These are phyloP conservation scores for Ophiostoma ulmi DNA, from an alignment of 2,329 filamentous ascomycete species.

Conservation along the genomic window DNA sequence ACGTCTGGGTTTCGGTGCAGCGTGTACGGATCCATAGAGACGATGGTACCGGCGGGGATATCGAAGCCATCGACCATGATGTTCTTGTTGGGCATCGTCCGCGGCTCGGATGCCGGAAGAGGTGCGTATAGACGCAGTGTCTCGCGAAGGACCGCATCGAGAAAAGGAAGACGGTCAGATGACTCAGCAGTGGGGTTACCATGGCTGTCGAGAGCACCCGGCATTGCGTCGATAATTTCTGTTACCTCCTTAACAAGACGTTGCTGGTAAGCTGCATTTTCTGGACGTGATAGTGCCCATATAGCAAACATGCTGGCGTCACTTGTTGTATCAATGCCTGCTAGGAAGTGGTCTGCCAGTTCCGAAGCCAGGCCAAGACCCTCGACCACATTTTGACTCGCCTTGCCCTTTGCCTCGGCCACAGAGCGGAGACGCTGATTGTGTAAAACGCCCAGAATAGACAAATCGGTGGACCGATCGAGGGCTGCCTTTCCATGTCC, in stretches of 20 bases:
- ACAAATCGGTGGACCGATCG: slow-evolving; percentile 26
- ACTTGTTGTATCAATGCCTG: slow-evolving; percentile 46
- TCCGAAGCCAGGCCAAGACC: slow-evolving; percentile 49
- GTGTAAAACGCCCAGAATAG: slow-evolving; percentile 39
- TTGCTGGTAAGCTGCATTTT: slow-evolving; percentile 41
- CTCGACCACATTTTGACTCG: slow-evolving; percentile 30
- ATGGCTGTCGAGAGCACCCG: slow-evolving; percentile 27
- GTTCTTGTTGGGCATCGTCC: slow-evolving; percentile 35
- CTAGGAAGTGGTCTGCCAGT: slow-evolving; percentile 49
- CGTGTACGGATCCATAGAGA: slow-evolving; percentile 30
- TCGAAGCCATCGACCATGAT: slow-evolving; percentile 30
- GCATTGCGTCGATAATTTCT: background rate
- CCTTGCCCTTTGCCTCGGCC: slow-evolving; percentile 17
- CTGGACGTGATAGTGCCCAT: slow-evolving; percentile 45
- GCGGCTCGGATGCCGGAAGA: slow-evolving; percentile 47
- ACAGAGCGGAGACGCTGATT: background rate
- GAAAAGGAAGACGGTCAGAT: slow-evolving; percentile 39
- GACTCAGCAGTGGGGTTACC: slow-evolving; percentile 36
- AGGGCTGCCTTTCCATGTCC: slow-evolving; percentile 19
- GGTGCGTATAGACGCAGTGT: slow-evolving; percentile 47
- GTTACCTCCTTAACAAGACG: slow-evolving; percentile 42
- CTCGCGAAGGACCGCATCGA: slow-evolving; percentile 49
- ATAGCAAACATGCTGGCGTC: slow-evolving; percentile 49
- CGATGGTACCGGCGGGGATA: slow-evolving; percentile 29
- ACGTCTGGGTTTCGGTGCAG: slow-evolving; percentile 31